A percentile compares a stretch with the other conserved stretches of the same genome.
Evolutionary conservation across 2,329 filamentous ascomycete genomes (phyloP).

Genomic region (Colletotrichum coccodes): DNA sequence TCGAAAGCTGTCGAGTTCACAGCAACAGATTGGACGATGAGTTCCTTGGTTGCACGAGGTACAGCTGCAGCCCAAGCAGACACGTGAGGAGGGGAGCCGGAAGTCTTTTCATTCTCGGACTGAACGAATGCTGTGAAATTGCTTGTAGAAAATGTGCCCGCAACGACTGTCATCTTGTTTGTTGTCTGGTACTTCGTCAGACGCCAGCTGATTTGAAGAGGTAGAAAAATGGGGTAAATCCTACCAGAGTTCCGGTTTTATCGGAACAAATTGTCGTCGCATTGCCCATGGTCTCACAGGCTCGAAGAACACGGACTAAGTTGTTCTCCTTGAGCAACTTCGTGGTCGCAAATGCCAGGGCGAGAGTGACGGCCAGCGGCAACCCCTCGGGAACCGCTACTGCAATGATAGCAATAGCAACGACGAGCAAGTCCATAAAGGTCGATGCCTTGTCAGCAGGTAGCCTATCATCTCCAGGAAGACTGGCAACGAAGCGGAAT

Average conservation of each 20-base stretch:
- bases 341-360: conserved; percentile 74
- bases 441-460: conserved; percentile 59
- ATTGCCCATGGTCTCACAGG: conserved; percentile 79
- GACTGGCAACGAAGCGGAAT: conserved; percentile 77
- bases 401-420: conserved; percentile 72
- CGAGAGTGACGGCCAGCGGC: conserved; percentile 73
- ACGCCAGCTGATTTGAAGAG: background rate
- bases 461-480: conserved; percentile 57
- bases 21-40: conserved; percentile 70
- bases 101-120: conserved; percentile 70
- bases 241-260: conserved; percentile 14
- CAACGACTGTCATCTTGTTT: conserved; percentile 41
- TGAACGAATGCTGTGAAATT: conserved; percentile 52
- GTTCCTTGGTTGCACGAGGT: conserved; percentile 38
- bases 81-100: background rate
- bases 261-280: conserved; percentile 82
- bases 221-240: background rate
- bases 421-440: conserved; percentile 72
- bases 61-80: background rate
- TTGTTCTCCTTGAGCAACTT: conserved; percentile 78
- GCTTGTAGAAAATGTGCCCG: conserved; percentile 50
- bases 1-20: conserved; percentile 78
- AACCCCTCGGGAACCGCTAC: conserved; percentile 75
- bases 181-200: conserved; percentile 32
- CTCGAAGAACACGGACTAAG: conserved; percentile 74